Conservation (phyloP, 2,329 filamentous ascomycete species). For the Xylaria sp. region DNA sequence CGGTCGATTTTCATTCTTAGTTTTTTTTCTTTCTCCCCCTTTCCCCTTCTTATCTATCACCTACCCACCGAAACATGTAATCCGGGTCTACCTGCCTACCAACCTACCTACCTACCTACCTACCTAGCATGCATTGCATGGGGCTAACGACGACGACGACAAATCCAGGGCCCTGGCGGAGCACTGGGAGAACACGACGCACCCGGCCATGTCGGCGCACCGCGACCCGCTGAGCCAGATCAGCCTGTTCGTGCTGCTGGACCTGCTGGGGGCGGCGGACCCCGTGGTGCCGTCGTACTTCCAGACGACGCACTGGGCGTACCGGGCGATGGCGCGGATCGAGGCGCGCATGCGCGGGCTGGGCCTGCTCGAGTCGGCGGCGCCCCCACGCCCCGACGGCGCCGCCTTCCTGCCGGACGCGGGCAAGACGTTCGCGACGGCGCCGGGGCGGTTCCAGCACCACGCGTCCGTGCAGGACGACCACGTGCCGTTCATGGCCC, state of each 20-base stretch:
- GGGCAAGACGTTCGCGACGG: slow-evolving; percentile 42
- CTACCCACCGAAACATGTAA: not conserved
- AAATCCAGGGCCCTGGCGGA: slow-evolving; percentile 65
- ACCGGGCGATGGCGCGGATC: slow-evolving; percentile 64
- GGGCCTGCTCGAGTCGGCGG: slow-evolving; percentile 49
- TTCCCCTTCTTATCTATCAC: not conserved
- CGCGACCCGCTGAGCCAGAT: slow-evolving; percentile 72
- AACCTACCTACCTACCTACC: too few relatives aligned
- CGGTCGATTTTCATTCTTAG: too few relatives aligned
- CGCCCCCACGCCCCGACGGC: too few relatives aligned
- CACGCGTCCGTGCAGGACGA: slow-evolving; percentile 64
- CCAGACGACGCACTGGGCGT: slow-evolving; percentile 81
- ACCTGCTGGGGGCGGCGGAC: slow-evolving; percentile 66
- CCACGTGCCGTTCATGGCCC: slow-evolving; percentile 74
- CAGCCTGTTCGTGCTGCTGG: slow-evolving; percentile 73
- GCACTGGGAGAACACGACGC: slow-evolving; percentile 67
- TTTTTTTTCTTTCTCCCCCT: not conserved
- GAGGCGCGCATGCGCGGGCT: slow-evolving; percentile 67
- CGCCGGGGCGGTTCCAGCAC: slow-evolving; percentile 39
- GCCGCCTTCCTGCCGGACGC: slow-evolving; percentile 60
- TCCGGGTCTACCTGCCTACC: too few relatives aligned
- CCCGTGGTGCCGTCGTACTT: slow-evolving; percentile 73
- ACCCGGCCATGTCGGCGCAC: slow-evolving; percentile 71
- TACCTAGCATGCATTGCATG: too few relatives aligned
- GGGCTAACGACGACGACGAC: slow-evolving; percentile 11